Evolutionary conservation across 2,329 filamentous ascomycete species (phyloP), one percentile per base, ranked within the genome.

Genomic region (Alternaria triticimaculans): DNA sequence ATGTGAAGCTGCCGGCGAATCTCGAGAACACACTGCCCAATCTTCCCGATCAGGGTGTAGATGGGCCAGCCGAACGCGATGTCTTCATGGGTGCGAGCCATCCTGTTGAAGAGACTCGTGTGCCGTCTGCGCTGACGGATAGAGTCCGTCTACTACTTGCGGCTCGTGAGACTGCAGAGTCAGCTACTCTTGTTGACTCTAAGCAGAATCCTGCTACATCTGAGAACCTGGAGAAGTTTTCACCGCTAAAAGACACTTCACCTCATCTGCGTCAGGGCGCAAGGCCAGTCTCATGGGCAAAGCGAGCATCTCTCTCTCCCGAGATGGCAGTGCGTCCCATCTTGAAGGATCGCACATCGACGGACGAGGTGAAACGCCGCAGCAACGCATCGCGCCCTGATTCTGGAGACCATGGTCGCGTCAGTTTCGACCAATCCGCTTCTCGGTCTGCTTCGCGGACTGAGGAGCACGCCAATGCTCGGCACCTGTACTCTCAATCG

Each of bases 401-500:
- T 15, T 69, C 74, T 12, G 74, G 76, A 30, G 69, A 76, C 62
- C 66, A 75, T 69, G 62, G 80, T 66, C 71, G 77, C 69, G 66
- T 82, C 67, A 76, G 80, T 71, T 67, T 80, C 73, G 71, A 80
- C 74, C 68, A 76, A 57, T 72, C 80, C 12, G 78, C 74, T 30
- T 75, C 78, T 71, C 66, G 80, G 73, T 72, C 80, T 23, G 78
- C 75, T 33, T 75, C 78, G 70, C 66, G 80, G 75, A 70, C 76
- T 78, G 68, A 80, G 28, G 79, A 80, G 56, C 78, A 80, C 62
- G 77, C 76, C 15, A 74, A 78, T 65, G 77, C 76, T 14, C 81
- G 84, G 18, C 84, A 85, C 48, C 80, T 84, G 11, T 85, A 82
- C 26, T 75, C 84, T 18, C 82, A 83, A 41, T 83, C 82, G 18